These are phyloP conservation scores for Neoscytalidium dimidiatum DNA, from an alignment of 2,329 filamentous ascomycete genomes.

Conservation along the genomic window DNA sequence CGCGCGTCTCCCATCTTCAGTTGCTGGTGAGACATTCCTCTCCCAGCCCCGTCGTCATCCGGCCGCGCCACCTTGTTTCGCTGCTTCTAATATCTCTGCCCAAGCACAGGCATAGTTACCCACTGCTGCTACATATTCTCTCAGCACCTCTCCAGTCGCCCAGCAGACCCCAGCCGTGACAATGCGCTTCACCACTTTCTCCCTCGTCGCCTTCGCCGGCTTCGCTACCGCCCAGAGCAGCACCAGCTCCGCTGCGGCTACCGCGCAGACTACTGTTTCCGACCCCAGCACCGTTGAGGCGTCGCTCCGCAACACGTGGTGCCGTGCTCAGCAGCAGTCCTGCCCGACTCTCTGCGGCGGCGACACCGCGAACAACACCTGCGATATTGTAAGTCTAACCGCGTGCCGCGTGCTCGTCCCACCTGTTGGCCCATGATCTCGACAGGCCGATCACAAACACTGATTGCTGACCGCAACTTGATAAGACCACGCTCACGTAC, in stretches of 20 bases:
- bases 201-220: constrained; percentile 11
- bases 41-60: background rate
- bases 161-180: background rate
- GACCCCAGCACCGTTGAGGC: constrained; percentile 42
- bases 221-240: constrained; percentile 10
- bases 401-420: background rate
- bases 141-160: background rate
- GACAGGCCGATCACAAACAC: background rate
- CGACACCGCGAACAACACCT: constrained; percentile 53
- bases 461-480: constrained; percentile 25
- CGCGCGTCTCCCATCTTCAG: constrained; percentile 17
- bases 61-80: constrained; percentile 12
- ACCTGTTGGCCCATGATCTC: background rate
- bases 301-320: constrained; percentile 53
- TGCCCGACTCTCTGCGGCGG: constrained; percentile 63
- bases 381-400: constrained; percentile 54
- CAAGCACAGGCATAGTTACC: constrained; percentile 5
- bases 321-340: constrained; percentile 58
- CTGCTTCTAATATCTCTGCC: background rate
- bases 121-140: background rate
- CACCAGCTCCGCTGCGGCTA: background rate
- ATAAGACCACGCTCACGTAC: constrained; percentile 54
- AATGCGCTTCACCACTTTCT: constrained; percentile 20
- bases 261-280: constrained; percentile 17
- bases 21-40: constrained; percentile 6